Evolutionary conservation across 306 rosid species (phyloP), one percentile per base, ranked within the genome.

Genomic region (Inga laurina): DNA sequence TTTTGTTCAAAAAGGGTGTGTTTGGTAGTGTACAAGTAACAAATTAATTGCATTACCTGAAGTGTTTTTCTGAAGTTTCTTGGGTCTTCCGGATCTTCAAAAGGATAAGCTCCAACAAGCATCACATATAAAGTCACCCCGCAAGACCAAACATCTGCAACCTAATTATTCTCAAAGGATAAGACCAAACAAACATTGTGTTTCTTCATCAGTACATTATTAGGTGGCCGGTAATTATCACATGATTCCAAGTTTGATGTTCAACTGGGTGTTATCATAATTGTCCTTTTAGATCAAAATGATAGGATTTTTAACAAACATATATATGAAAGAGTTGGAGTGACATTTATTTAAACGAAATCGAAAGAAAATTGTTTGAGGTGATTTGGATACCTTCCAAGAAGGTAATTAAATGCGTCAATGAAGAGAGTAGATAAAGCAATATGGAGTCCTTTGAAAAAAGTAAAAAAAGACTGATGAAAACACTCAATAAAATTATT

Each of bases 141-240:
- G 84, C 95, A 91, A 74, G 95, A 91, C 95, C 95, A 91, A 85
- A 91, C 95, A 90, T 91, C 95, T 64, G 95, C 92, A 70, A 91
- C 84, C 95, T 89, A 41, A 66, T 54, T 83, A 74, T 72, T 72
- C 59, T 72, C 76, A 4, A 72, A 45, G 39, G 59, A 72, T 24
- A 72, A 72, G 76, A 10, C 30, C 34, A 4, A n/a, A n/a, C 30
- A 3, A 21, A 39, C 43, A 39, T 0, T 43, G 54, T 22, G 56
- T 71, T 71, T 44, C 56, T 22, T 13, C 35, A 43, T 56, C 5
- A 22, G 10, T 9, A 8, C 6, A 59, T 22, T 24, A 72, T 72
- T 72, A 22, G 57, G 57, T 72, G 59, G 59, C 76, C 49, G 19
- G 8, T 37, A 21, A 19, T 19, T 19, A 21, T n/a, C 71, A 65